phyloP scores from a whole-genome alignment of 2,329 filamentous ascomycete species.

The Neonectria ditissima region DNA sequence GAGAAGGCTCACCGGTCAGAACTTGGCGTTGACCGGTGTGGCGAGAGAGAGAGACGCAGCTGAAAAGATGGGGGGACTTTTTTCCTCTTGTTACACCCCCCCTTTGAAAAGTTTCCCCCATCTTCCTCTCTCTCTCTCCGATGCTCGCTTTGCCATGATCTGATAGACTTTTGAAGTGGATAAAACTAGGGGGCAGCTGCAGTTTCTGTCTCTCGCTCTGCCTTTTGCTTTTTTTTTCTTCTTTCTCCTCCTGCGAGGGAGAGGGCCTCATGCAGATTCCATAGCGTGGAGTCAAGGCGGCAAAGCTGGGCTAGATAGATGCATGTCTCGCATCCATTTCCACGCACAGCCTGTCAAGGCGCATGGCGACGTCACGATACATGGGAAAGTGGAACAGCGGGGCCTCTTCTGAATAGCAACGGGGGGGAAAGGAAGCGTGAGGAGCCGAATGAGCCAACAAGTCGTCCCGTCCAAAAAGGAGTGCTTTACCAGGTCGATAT shows the following conservation, averaged over 20 bases:
- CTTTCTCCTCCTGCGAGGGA: background rate
- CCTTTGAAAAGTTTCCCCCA: background rate
- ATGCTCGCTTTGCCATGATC: background rate
- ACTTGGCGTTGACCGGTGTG: slow-evolving; percentile 16
- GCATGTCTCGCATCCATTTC: slow-evolving; percentile 22
- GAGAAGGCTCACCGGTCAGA: slow-evolving; percentile 16
- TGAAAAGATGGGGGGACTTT: background rate
- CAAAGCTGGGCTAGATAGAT: background rate
- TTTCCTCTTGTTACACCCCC: background rate
- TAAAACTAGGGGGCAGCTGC: no score
- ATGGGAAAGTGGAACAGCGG: background rate
- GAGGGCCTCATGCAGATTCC: background rate
- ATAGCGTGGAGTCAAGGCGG: background rate
- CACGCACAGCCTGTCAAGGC: background rate
- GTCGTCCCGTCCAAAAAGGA: no score
- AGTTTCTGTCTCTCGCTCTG: no score
- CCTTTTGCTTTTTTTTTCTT: background rate
- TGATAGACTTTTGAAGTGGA: background rate
- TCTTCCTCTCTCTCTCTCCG: background rate
- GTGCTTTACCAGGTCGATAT: no score
- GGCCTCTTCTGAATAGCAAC: no score
- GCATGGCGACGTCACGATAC: slow-evolving; percentile 3
- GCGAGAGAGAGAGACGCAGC: background rate
- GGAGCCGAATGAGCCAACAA: no score
- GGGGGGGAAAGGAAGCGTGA: no score